Evolutionary conservation across 495 filamentous ascomycete genomes (phyloP).

Genomic region (Aspergillus sclerotiicarbonarius): DNA sequence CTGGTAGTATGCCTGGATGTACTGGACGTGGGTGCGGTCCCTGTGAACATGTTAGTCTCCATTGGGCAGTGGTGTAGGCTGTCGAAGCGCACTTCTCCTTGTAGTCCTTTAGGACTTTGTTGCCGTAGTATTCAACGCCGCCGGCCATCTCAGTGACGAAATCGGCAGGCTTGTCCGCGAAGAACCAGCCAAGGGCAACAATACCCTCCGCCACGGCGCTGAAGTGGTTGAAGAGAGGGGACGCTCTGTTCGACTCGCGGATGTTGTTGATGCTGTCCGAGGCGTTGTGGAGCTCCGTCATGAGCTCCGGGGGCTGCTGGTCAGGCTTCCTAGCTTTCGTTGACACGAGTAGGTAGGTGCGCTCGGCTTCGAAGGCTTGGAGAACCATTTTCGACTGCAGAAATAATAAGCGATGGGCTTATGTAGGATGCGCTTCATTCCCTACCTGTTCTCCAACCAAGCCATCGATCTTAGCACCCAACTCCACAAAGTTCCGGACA

Average conservation of each 20-base stretch:
- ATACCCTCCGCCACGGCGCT: slow-evolving; percentile 88
- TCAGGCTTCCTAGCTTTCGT: slow-evolving; percentile 93
- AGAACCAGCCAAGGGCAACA: slow-evolving; percentile 80
- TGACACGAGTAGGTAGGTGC: slow-evolving; percentile 81
- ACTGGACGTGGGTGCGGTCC: slow-evolving; percentile 76
- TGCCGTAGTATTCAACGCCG: slow-evolving; percentile 85
- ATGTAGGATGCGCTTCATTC: background rate
- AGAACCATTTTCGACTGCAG: slow-evolving; percentile 57
- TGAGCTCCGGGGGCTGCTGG: slow-evolving; percentile 63
- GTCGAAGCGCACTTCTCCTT: slow-evolving; percentile 75
- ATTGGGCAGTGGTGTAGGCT: background rate
- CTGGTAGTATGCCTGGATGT: slow-evolving; percentile 82
- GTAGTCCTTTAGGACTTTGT: slow-evolving; percentile 81
- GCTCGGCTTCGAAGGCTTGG: slow-evolving; percentile 74
- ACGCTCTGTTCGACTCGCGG: slow-evolving; percentile 71
- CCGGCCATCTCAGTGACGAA: slow-evolving; percentile 75
- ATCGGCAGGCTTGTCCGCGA: slow-evolving; percentile 74
- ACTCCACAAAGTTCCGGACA: slow-evolving; percentile 72
- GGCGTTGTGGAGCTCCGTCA: slow-evolving; percentile 78
- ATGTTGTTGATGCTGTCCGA: slow-evolving; percentile 74
- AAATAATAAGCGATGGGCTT: slow-evolving; percentile 6
- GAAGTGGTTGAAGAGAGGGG: slow-evolving; percentile 71
- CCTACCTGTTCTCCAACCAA: slow-evolving; percentile 77
- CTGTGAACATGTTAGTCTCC: slow-evolving; percentile 38
- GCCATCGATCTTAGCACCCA: slow-evolving; percentile 74